Percentiles rank a stretch among this genome's conserved stretches.
phyloP scores from a whole-genome alignment of 306 rosid genomes.

The Arachis stenosperma region DNA sequence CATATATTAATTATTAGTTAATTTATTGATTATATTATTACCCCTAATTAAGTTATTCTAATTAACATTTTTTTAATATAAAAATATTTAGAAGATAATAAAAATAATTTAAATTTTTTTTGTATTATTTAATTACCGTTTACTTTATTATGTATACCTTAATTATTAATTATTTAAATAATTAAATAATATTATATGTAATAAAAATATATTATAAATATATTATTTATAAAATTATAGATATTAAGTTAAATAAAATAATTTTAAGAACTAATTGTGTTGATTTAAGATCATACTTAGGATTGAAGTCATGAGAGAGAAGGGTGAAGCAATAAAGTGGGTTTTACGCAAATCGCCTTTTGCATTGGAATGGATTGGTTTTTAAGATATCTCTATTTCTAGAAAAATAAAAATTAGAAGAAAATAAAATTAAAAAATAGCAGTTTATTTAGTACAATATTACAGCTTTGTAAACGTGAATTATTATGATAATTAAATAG shows the following conservation, averaged over 20 bases:
- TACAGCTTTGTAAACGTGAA: conserved; percentile 5
- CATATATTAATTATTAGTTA: too few relatives aligned
- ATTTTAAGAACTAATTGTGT: conserved; percentile 45
- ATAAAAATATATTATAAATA: too few relatives aligned
- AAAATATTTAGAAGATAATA: too few relatives aligned
- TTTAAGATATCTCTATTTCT: conserved; percentile 65
- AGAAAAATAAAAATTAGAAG: conserved; percentile 26
- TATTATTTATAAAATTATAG: too few relatives aligned
- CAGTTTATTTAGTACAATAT: not conserved
- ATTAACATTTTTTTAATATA: too few relatives aligned
- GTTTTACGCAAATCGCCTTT: conserved; percentile 87
- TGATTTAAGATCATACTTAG: conserved; percentile 68
- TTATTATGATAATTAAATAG: not conserved
- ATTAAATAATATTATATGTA: too few relatives aligned
- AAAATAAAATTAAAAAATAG: not conserved
- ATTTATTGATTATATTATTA: too few relatives aligned
- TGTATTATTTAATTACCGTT: too few relatives aligned
- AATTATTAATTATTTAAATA: too few relatives aligned
- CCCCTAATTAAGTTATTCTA: too few relatives aligned
- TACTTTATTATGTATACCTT: too few relatives aligned
- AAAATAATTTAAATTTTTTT: too few relatives aligned
- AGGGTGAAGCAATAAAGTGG: conserved; percentile 87
- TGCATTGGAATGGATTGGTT: conserved; percentile 68
- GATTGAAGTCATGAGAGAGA: conserved; percentile 63
- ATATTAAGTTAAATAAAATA: not conserved